Evolutionary conservation across 1,284 basidiomycete genomes (phyloP).

Genomic region (Sanghuangporus sanghuang): DNA sequence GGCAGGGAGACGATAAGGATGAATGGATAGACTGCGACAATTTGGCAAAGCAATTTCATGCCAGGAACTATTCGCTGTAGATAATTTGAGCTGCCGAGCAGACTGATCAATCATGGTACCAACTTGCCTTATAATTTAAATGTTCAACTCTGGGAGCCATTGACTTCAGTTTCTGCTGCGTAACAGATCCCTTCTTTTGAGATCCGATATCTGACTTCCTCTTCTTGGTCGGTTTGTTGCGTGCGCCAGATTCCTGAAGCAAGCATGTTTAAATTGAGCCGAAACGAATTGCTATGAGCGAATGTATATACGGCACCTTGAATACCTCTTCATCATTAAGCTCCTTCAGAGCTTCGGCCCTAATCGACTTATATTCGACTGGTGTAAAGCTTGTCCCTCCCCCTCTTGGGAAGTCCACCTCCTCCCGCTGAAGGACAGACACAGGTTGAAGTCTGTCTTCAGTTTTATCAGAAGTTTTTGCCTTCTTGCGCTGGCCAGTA

Average conservation of each 20-base stretch:
- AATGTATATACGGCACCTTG: constrained; percentile 36
- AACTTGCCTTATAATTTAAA: constrained; percentile 83
- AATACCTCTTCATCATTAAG: constrained; percentile 77
- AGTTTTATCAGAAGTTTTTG: constrained; percentile 2
- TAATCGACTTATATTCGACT: constrained; percentile 84
- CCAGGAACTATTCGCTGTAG: constrained; percentile 74
- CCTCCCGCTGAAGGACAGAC: constrained; percentile 54
- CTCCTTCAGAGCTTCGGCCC: constrained; percentile 81
- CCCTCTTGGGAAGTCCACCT: constrained; percentile 94
- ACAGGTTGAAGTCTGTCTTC: constrained; percentile 11
- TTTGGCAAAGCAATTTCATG: constrained; percentile 83
- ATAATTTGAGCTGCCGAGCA: not conserved
- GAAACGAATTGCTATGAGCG: not conserved
- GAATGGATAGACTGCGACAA: constrained; percentile 85
- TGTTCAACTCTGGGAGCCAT: constrained; percentile 77
- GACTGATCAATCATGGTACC: not conserved
- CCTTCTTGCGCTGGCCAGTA: constrained; percentile 5
- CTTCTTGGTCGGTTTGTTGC: constrained; percentile 27
- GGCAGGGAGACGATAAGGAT: constrained; percentile 92
- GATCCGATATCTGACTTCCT: constrained; percentile 13
- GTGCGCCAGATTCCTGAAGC: constrained; percentile 22
- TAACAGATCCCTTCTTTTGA: constrained; percentile 6
- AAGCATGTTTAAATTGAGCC: not conserved
- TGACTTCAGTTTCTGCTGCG: constrained; percentile 24
- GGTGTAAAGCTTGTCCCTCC: constrained; percentile 81